A percentile compares a stretch with the other conserved stretches of the same genome.
Conservation (phyloP, 1,284 basidiomycete genomes). For the Melanopsichium pennsylvanicum region DNA sequence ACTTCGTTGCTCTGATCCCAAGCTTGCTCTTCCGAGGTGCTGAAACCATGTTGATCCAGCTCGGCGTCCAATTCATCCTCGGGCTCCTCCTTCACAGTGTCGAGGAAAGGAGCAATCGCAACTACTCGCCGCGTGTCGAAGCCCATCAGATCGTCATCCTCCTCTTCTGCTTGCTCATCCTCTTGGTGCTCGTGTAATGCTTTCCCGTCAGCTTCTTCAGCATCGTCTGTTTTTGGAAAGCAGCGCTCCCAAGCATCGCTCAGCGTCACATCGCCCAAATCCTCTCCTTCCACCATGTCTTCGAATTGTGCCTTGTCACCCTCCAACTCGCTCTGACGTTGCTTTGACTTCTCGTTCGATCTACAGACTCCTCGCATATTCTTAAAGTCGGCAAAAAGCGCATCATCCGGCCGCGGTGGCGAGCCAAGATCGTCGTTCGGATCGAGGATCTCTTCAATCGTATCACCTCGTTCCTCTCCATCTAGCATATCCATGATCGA, state of each 20-base stretch:
- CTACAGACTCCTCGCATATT: too few species aligned
- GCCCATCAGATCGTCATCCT: constrained; percentile 2
- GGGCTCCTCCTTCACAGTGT: constrained; percentile 23
- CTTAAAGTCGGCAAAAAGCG: too few species aligned
- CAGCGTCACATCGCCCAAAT: constrained; percentile 20
- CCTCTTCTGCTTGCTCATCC: not conserved
- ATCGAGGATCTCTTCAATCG: constrained; percentile 23
- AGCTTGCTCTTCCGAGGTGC: too few species aligned
- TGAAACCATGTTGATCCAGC: too few species aligned
- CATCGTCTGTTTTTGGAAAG: not conserved
- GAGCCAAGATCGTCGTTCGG: not conserved
- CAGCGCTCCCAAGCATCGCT: constrained; percentile 16
- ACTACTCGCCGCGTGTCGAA: constrained; percentile 12
- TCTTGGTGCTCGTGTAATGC: too few species aligned
- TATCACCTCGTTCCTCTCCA: not conserved
- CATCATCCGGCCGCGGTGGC: too few species aligned
- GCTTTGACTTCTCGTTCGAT: too few species aligned
- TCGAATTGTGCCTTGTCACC: too few species aligned
- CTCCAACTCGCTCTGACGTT: too few species aligned
- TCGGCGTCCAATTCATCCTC: constrained; percentile 8
- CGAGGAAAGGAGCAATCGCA: constrained; percentile 24
- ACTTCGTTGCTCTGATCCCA: too few species aligned
- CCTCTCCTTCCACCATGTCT: not conserved
- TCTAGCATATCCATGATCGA: constrained; percentile 31
- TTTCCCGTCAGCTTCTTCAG: not conserved